Base-by-base conservation (phyloP, 768 basidiomycete genomes). In the Boletus speciosus region DNA sequence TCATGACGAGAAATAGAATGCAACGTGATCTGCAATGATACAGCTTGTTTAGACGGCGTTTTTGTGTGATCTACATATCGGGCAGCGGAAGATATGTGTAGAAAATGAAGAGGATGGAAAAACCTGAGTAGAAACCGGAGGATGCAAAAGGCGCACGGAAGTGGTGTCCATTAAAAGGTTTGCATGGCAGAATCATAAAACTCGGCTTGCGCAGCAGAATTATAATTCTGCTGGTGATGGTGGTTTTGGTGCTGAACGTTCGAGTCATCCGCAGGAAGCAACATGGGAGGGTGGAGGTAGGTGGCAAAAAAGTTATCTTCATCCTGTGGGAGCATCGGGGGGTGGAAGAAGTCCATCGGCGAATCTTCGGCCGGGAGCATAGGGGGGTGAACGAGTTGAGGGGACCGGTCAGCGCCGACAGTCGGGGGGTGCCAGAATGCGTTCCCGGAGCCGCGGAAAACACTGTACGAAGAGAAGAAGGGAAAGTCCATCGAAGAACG, bases 401-500 rank as follows among this genome's bases (percentile, higher is more conserved):
- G 81, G 4, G 84, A 83, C 51, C 77, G 73, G 27, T 79, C 79
- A 58, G 82, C 80, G 5, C 81, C 74, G 60, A 86, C 76, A 79
- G 86, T 85, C 10, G 88, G 85, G 3, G 88, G 87, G 69, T 91
- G 89, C 87, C 88, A 90, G 62, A 87, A 85, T 8, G 85, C 57
- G 31, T 71, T 80, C 0, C 78, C 79, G 6, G 79, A 80, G 6
- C 81, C 82, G 15, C 83, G 73, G 29, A 84, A 70, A 5, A 79
- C 76, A n/a, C 76, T 78, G 38, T 80, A 76, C 7, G 74, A 71
- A 16, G 82, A 74, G 63, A 79, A 85, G 15, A 83, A 89, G 0
- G 85, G 82, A 47, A 75, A 78, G 27, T 90, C 86, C 73, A 86
- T 81, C 15, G 86, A 85, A 0, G 79, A 78, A 3, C 79, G 77